Base-by-base conservation (phyloP, 108 stramenopile species). In the Nitzschia sp. region DNA sequence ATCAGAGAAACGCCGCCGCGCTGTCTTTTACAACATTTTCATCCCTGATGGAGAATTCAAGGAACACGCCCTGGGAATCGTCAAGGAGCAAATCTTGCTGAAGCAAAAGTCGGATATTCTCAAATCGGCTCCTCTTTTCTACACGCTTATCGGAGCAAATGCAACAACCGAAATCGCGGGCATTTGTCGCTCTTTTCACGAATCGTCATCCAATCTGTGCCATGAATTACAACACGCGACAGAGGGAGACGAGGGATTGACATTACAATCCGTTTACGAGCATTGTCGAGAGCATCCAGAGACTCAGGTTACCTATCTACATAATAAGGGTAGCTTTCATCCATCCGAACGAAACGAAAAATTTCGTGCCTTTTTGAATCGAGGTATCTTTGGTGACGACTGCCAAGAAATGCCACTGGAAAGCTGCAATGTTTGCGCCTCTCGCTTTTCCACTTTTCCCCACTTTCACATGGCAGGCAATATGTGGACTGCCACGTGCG, bases 401-500 rank as follows among this genome's bases (percentile, higher is more conserved):
- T 83, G 82, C 24, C 47, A 72, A 3, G 74, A 38, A 28, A 34
- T 79, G 29, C 48, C 47, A 19, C 28, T 49, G 21, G 25, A 19
- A 13, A 30, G 46, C 0, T 83, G 82, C 59, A 70, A 83, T 64
- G 71, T 80, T 0, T 83, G 82, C 53, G 48, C 66, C 2, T 68
- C 59, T 17, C 75, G 78, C 8, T 63, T 80, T 47, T 72, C 78
- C 5, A 72, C 75, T 9, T 32, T 80, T 28, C 78, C 82, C 1
- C 78, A 77, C 45, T 66, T 64, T 23, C 82, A 83, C 47, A 72
- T 62, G 23, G 24, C 78, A 0, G 82, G 82, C 6, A 83, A 83
- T 32, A 80, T 83, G 78, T 83, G 78, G 78, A 19, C 64, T 3
- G 82, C 82, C 6, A 59, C 49, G 1, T 83, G 82, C 48, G 33